Evolutionary conservation across 768 basidiomycete species (phyloP).

Genomic region (Suillus subalutaceus): DNA sequence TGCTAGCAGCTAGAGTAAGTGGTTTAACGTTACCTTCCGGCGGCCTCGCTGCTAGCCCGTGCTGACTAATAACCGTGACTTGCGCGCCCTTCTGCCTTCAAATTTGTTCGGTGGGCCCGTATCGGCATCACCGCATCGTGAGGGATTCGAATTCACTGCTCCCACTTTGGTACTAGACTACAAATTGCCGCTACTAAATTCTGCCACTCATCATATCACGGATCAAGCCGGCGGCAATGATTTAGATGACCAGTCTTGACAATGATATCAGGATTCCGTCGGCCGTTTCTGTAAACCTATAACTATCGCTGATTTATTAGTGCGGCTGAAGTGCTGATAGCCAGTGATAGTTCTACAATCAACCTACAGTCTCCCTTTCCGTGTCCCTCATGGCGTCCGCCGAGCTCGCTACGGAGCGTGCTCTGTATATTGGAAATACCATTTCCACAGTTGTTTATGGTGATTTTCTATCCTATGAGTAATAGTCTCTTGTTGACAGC

Average conservation of each 20-base stretch:
- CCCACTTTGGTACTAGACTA: no score
- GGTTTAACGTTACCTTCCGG: not conserved
- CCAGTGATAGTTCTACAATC: not conserved
- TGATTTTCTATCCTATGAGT: not conserved
- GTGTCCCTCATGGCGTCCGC: not conserved
- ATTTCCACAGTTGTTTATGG: not conserved
- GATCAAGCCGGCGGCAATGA: no score
- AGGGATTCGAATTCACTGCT: no score
- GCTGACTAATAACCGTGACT: not conserved
- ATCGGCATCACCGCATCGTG: no score
- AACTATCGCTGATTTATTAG: not conserved
- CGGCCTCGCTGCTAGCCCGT: not conserved
- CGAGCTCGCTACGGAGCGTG: not conserved
- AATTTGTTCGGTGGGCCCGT: no score
- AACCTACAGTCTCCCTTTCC: not conserved
- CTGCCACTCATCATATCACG: no score
- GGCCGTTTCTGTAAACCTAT: not conserved
- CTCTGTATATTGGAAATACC: not conserved
- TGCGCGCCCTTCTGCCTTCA: no score
- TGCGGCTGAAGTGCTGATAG: not conserved
- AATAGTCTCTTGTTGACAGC: not conserved
- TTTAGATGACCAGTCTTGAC: no score
- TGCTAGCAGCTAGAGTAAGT: not conserved
- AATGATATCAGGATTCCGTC: no score
- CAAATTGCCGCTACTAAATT: no score